Evolutionary conservation across 441 rosid species (phyloP).

Genomic region (Croton setiger): DNA sequence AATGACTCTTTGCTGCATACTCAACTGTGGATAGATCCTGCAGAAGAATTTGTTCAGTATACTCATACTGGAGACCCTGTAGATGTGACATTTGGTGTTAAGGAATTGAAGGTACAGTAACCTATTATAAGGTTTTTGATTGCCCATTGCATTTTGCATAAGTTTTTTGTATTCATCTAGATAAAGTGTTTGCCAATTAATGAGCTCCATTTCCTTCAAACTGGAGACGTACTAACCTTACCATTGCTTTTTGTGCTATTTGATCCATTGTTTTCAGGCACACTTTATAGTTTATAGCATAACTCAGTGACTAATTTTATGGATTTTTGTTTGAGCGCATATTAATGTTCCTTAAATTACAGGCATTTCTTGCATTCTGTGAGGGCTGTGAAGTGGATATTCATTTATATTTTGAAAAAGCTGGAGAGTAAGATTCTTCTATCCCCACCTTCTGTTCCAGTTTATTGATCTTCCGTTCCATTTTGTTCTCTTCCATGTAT

Average conservation of each 20-base stretch:
- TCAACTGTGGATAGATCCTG: conserved; percentile 93
- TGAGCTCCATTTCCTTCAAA: background rate
- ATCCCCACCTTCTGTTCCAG: background rate
- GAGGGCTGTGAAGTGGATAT: conserved; percentile 85
- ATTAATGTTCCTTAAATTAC: conserved; percentile 15
- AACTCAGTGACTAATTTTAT: background rate
- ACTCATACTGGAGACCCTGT: conserved; percentile 71
- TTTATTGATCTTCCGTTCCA: background rate
- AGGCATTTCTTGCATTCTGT: conserved; percentile 88
- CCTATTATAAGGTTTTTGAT: conserved; percentile 14
- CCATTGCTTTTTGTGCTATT: conserved; percentile 5
- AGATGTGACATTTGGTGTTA: conserved; percentile 83
- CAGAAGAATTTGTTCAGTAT: conserved; percentile 86
- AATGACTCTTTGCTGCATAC: conserved; percentile 73
- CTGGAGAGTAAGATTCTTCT: conserved; percentile 70
- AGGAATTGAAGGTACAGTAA: conserved; percentile 66
- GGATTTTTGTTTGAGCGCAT: background rate
- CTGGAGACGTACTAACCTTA: background rate
- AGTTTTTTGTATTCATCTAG: conserved; percentile 5
- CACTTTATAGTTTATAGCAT: background rate
- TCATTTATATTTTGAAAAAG: conserved; percentile 71
- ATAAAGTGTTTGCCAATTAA: background rate
- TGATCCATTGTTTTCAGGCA: background rate
- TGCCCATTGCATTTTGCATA: background rate
- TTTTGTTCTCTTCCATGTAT: background rate